A percentile compares a stretch with the other conserved stretches of the same genome.
phyloP scores from a whole-genome alignment of 129 eudicot species.

The Logfia minima region DNA sequence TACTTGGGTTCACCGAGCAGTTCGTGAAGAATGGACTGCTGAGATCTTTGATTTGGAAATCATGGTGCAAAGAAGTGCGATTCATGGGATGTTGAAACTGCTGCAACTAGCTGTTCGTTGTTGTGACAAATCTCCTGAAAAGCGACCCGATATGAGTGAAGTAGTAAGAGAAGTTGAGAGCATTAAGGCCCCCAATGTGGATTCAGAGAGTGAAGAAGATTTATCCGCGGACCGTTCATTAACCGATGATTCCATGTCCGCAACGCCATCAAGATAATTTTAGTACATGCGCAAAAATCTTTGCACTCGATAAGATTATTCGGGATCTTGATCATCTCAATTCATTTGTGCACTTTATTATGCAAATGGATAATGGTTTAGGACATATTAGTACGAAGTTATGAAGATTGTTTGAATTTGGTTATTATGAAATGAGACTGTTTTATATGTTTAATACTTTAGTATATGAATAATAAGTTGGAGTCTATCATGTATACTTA shows the following conservation, averaged over 20 bases:
- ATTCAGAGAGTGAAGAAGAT: constrained; percentile 61
- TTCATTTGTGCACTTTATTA: background rate
- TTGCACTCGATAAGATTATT: background rate
- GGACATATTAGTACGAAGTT: background rate
- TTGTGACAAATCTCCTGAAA: constrained; percentile 61
- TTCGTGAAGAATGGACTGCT: constrained; percentile 93
- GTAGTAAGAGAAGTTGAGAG: constrained; percentile 57
- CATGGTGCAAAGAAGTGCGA: constrained; percentile 53
- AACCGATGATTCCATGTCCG: constrained; percentile 66
- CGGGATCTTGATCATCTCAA: background rate
- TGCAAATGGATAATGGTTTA: background rate
- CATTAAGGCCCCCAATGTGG: constrained; percentile 35
- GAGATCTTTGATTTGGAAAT: constrained; percentile 76
- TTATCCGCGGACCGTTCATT: constrained; percentile 56
- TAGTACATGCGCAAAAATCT: background rate
- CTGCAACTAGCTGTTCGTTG: constrained; percentile 62
- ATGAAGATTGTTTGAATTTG: constrained; percentile 9
- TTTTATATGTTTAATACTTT: background rate
- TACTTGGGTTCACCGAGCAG: constrained; percentile 77
- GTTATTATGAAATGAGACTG: background rate
- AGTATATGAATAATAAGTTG: constrained; percentile 12
- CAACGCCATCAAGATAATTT: constrained; percentile 36
- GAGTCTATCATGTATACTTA: background rate
- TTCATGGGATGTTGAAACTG: constrained; percentile 58
- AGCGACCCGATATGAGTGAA: constrained; percentile 61